Percentiles rank a stretch among this genome's conserved stretches.
Conservation (phyloP, 1,284 basidiomycete species). For the Melampsora americana region DNA sequence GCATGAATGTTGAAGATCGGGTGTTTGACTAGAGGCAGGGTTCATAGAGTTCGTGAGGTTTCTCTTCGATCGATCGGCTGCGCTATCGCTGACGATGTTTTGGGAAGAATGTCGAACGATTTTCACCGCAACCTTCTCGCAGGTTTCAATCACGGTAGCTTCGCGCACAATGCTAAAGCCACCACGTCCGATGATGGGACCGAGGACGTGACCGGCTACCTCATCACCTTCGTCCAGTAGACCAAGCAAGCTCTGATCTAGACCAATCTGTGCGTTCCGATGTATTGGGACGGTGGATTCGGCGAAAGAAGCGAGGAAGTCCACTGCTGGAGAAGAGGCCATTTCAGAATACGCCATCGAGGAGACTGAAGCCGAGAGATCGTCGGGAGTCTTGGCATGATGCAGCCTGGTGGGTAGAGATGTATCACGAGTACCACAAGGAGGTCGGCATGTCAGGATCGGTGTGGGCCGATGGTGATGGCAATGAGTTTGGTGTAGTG, state of each 20-base stretch:
- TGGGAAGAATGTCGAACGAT: conserved; percentile 60
- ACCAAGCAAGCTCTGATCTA: background rate
- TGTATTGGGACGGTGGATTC: conserved; percentile 28
- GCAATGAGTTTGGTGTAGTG: background rate
- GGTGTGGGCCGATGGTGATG: conserved; percentile 19
- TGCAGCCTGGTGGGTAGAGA: conserved; percentile 20
- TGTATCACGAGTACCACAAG: conserved; percentile 19
- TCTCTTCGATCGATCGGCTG: background rate
- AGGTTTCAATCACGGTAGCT: conserved; percentile 64
- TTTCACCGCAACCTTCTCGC: conserved; percentile 73
- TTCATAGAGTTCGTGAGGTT: background rate
- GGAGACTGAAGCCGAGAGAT: conserved; percentile 15
- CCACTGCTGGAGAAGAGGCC: conserved; percentile 34
- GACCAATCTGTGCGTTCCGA: background rate
- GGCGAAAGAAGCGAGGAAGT: conserved; percentile 39
- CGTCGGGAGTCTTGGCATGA: conserved; percentile 6
- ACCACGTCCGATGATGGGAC: conserved; percentile 73
- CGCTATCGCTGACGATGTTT: no score
- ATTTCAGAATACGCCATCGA: conserved; percentile 40
- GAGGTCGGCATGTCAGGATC: conserved; percentile 22
- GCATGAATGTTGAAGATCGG: conserved; percentile 37
- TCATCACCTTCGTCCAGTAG: conserved; percentile 46
- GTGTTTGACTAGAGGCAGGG: background rate
- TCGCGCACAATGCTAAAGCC: conserved; percentile 81
- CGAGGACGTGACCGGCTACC: conserved; percentile 65